Evolutionary conservation across 345 rosid species (phyloP), one percentile per base, ranked within the genome.

Genomic region (Camelina sativa): DNA sequence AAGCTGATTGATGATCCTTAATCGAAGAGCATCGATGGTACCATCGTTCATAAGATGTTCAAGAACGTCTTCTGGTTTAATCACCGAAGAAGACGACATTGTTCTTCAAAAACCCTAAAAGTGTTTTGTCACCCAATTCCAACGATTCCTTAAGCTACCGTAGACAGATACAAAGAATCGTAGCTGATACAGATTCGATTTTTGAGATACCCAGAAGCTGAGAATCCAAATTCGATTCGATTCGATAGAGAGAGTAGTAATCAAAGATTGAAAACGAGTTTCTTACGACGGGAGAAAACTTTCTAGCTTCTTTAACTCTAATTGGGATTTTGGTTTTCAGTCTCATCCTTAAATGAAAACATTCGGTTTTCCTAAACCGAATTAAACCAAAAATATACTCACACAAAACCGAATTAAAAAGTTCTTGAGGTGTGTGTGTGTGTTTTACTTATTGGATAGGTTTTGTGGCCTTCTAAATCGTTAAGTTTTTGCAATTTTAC

Each of bases 21-120:
- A 82, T 59, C 96, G 85, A 51, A 92, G 89, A 66, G 92, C 76
- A 72, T 92, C 97, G 76, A 92, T 85, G 20, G 97, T 86, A 2
- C 96, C 97, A 77, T 92, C 97, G 74, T 92, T 92, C 96, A 89
- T 89, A 53, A 89, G 84, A 13, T 91, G 86, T 80, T 88, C 96
- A 52, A 92, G 80, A 40, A 89, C 93, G 73, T 92, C 93, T 78
- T 89, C 97, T 50, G 97, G 96, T 64, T 83, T 81, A 47, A 92
- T 86, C 56, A 92, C 87, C 11, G 90, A 84, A 67, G 93, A 86
- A 17, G 96, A 88, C 7, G 84, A 86, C 89, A 82, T 85, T 63
- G 7, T 55, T 54, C 60, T 60, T 51, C n/a, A 20, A 63, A 69
- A 70, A 76, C 77, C 77, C 77, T 71, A 67, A 55, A 47, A 35